phyloP scores from a whole-genome alignment of 2,329 filamentous ascomycete genomes.

The Albophoma yamanashiensis region DNA sequence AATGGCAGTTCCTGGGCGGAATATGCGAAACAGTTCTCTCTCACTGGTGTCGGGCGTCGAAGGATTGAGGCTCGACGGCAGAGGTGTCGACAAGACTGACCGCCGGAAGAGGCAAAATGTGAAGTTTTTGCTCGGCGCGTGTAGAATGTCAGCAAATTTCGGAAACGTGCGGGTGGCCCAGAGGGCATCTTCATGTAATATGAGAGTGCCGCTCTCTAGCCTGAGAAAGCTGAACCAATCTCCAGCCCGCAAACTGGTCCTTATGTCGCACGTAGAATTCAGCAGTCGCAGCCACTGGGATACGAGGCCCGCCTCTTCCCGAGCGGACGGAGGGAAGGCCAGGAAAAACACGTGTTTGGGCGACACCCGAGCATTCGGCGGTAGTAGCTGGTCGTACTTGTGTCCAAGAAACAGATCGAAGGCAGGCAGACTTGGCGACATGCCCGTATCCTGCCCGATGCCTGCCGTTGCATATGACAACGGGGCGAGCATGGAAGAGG shows the following conservation, averaged over 20 bases:
- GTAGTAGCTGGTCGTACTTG: constrained; percentile 19
- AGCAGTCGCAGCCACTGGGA: constrained; percentile 31
- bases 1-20: constrained; percentile 20
- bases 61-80: constrained; percentile 5
- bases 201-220: constrained; percentile 19
- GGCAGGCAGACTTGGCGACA: constrained; percentile 7
- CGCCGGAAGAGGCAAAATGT: constrained; percentile 30
- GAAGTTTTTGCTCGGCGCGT: constrained; percentile 12
- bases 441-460: not conserved
- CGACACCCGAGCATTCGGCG: constrained; percentile 5
- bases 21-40: constrained; percentile 17
- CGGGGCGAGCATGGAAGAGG: constrained; percentile 14
- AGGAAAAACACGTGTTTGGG: constrained; percentile 31
- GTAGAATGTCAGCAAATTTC: constrained; percentile 21
- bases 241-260: constrained; percentile 27
- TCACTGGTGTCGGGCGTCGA: constrained; percentile 6
- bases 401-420: constrained; percentile 19
- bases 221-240: constrained; percentile 36
- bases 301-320: constrained; percentile 25
- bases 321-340: constrained; percentile 31
- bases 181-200: constrained; percentile 33
- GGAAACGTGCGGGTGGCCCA: constrained; percentile 29
- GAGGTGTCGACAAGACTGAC: constrained; percentile 11
- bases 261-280: constrained; percentile 30
- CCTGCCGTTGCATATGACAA: constrained; percentile 1